Conservation (phyloP, 2,329 filamentous ascomycete genomes). For the Claviceps humidiphila region DNA sequence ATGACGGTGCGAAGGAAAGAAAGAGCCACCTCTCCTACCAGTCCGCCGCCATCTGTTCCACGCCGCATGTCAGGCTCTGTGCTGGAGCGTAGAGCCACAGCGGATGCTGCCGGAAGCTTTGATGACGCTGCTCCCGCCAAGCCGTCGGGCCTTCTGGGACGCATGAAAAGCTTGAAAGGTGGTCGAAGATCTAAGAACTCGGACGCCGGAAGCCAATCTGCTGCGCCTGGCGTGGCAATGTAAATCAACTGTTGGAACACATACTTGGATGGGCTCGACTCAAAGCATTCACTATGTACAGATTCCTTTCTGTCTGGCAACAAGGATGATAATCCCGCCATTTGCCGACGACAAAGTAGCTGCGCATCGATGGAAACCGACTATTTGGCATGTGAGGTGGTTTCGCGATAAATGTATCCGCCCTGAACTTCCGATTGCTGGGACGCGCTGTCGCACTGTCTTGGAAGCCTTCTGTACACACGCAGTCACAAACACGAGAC, state of each 20-base stretch:
- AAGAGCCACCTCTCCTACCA: slow-evolving; percentile 35
- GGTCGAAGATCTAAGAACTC: slow-evolving; percentile 32
- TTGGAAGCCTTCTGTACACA: background rate
- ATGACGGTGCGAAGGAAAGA: slow-evolving; percentile 31
- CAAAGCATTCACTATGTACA: background rate
- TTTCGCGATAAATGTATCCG: background rate
- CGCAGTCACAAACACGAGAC: background rate
- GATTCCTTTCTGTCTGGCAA: background rate
- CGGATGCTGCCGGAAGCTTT: slow-evolving; percentile 33
- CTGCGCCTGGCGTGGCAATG: slow-evolving; percentile 25
- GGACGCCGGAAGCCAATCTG: slow-evolving; percentile 10
- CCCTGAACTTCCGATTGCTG: background rate
- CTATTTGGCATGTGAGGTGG: background rate
- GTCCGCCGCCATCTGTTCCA: slow-evolving; percentile 40
- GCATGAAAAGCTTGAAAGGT: slow-evolving; percentile 74
- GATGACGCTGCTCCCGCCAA: slow-evolving; percentile 30
- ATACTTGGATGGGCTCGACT: slow-evolving; percentile 2
- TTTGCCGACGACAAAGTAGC: background rate
- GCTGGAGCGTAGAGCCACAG: slow-evolving; percentile 53
- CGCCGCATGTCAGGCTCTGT: slow-evolving; percentile 24
- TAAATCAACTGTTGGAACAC: slow-evolving; percentile 11
- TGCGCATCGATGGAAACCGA: background rate
- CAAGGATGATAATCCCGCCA: background rate
- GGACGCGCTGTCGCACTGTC: background rate
- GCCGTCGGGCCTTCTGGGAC: slow-evolving; percentile 54